Evolutionary conservation across 2,329 filamentous ascomycete genomes (phyloP), one percentile per base, ranked within the genome.

Genomic region (Cercospora sp.): DNA sequence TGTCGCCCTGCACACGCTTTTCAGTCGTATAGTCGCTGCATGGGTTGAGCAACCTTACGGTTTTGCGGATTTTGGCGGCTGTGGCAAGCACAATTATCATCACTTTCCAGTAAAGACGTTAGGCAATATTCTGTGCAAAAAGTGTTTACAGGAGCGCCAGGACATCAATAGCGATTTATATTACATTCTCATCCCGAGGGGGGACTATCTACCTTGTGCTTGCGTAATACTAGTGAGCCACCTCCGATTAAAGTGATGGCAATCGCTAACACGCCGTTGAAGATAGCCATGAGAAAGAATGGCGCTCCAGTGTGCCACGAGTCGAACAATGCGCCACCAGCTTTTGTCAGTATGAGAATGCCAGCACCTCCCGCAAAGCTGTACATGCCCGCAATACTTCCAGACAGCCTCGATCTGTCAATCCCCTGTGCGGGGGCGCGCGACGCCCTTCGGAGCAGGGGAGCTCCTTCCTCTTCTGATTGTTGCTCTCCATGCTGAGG

Each of bases 321-420:
- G 78, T 99, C 95, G 76, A 98, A 99, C 59, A 97, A 80, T 42
- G 88, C 87, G 0, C 95, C 95, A 12, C 95, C 95, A 3, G 95
- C 79, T 80, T 99, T 99, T 0, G 95, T 98, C 16, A 99, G 85
- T 5, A 98, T 80, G 64, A 99, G 79, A 63, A 99, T 99, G 0
- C 94, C 95, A 0, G 89, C 91, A 13, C 94, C 95, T 10, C 95
- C 95, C 65, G 91, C 93, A 70, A 97, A 87, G 63, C 92, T 96
- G 80, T 99, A 99, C 0, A 97, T 90, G 2, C 95, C 95, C 0
- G 95, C 94, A 72, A 99, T 95, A 13, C 92, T 94, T 12, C 95
- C 95, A 81, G 98, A 98, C 63, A 98, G 86, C 57, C 87, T 81
- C n/a, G 83, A 68, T 7, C 75, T 72, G 57, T 74, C 75, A 20